Conservation (phyloP, 768 basidiomycete species). For the Pleurotus platypus region DNA sequence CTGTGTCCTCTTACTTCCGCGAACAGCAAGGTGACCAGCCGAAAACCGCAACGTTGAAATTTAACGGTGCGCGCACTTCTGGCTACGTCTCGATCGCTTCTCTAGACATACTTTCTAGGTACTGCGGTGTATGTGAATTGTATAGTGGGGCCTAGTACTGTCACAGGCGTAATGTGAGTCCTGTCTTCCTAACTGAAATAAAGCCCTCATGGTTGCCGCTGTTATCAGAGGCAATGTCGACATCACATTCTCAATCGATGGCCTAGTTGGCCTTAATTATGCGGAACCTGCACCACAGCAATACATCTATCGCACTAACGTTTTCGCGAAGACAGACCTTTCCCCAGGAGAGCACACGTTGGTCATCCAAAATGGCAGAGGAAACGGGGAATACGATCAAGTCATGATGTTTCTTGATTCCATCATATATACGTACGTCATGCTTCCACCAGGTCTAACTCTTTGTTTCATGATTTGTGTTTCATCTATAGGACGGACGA, state of each 20-base stretch:
- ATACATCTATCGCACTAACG: background rate
- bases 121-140: conserved; percentile 7
- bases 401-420: conserved; percentile 8
- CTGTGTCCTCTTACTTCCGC: background rate
- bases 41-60: background rate
- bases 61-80: background rate
- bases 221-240: conserved; percentile 2
- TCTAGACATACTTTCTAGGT: background rate
- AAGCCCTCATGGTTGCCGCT: background rate
- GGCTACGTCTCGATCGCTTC: too few relatives aligned
- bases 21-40: background rate
- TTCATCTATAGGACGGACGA: background rate
- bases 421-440: conserved; percentile 6
- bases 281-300: background rate
- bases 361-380: background rate
- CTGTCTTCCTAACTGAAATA: background rate
- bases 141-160: conserved; percentile 1
- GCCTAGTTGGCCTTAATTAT: background rate
- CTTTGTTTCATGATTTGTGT: background rate
- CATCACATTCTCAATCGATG: conserved; percentile 3
- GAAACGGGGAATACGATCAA: background rate
- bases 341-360: background rate
- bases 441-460: background rate
- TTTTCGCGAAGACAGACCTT: background rate
- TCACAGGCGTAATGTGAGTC: background rate